Percentiles rank a stretch among this genome's conserved stretches.
These are phyloP conservation scores for Pleochaeta shiraiana DNA, from an alignment of 2,329 filamentous ascomycete species.

Conservation along the genomic window DNA sequence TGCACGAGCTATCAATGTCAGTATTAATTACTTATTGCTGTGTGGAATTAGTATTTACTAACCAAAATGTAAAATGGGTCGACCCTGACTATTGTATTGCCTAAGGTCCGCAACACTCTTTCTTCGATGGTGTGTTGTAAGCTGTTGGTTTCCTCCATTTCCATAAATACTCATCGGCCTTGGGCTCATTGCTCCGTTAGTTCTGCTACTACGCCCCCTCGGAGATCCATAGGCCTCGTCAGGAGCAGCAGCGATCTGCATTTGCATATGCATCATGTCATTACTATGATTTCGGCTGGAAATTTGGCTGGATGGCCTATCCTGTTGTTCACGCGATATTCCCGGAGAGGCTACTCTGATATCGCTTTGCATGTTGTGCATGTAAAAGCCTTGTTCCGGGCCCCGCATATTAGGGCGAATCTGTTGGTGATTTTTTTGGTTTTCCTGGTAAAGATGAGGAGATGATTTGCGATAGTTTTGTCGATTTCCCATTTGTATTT, in stretches of 20 bases:
- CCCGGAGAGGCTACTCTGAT: slow-evolving; percentile 24
- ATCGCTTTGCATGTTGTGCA: slow-evolving; percentile 26
- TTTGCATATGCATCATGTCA: slow-evolving; percentile 40
- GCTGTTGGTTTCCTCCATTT: slow-evolving; percentile 20
- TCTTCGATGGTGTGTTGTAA: slow-evolving; percentile 35
- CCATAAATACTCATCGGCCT: slow-evolving; percentile 32
- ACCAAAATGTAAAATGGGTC: slow-evolving; percentile 86
- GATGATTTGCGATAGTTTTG: slow-evolving; percentile 29
- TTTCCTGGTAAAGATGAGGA: slow-evolving; percentile 37
- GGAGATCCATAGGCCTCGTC: slow-evolving; percentile 37
- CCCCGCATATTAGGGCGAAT: slow-evolving; percentile 23
- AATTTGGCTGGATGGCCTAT: slow-evolving; percentile 21
- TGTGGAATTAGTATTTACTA: slow-evolving; percentile 24
- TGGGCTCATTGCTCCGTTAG: slow-evolving; percentile 24
- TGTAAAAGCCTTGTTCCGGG: slow-evolving; percentile 29
- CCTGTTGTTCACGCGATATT: slow-evolving; percentile 19
- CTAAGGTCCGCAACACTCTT: slow-evolving; percentile 70
- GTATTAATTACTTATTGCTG: not conserved
- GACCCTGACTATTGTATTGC: slow-evolving; percentile 68
- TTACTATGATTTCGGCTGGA: slow-evolving; percentile 22
- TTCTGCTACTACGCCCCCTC: slow-evolving; percentile 27
- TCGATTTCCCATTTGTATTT: slow-evolving; percentile 26
- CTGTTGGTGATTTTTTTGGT: slow-evolving; percentile 16
- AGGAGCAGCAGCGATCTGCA: slow-evolving; percentile 36
- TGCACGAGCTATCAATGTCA: slow-evolving; percentile 45